These are phyloP conservation scores for Rhizoctonia solani DNA, from an alignment of 1,284 basidiomycete genomes.

Conservation along the genomic window DNA sequence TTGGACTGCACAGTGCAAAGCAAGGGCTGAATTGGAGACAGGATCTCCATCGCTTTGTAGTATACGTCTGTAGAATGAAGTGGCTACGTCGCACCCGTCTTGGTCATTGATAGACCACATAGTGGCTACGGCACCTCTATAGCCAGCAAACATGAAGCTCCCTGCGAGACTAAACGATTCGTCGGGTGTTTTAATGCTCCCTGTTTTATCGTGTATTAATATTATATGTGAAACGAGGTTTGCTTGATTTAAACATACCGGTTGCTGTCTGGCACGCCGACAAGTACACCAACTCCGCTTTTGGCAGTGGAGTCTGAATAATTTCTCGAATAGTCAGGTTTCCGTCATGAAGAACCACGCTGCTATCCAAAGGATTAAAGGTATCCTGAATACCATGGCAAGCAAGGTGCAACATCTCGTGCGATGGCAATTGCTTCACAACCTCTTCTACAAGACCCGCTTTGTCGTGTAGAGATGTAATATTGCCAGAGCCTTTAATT, in stretches of 20 bases:
- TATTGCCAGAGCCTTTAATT: neutral
- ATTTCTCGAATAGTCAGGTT: slow-evolving; percentile 24
- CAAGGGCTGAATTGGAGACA: neutral
- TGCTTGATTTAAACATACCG: neutral
- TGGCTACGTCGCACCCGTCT: slow-evolving; percentile 8
- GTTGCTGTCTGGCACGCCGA: slow-evolving; percentile 31
- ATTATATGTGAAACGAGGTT: neutral
- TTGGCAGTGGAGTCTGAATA: slow-evolving; percentile 9
- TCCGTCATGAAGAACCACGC: neutral
- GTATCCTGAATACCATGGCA: slow-evolving; percentile 28
- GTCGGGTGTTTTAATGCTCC: slow-evolving; percentile 5
- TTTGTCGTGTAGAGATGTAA: slow-evolving; percentile 4
- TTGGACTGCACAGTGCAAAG: slow-evolving; percentile 5
- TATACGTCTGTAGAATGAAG: slow-evolving; percentile 6
- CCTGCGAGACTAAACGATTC: slow-evolving; percentile 25
- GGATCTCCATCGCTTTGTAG: neutral
- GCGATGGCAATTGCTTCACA: neutral
- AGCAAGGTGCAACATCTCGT: slow-evolving; percentile 22
- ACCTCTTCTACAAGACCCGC: neutral
- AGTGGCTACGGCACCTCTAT: slow-evolving; percentile 10
- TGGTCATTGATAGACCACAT: slow-evolving; percentile 27
- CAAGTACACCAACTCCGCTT: slow-evolving; percentile 26
- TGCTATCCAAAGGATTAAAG: slow-evolving; percentile 5
- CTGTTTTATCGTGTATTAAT: neutral
- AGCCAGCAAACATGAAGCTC: slow-evolving; percentile 9